A percentile compares a stretch with the other conserved stretches of the same genome.
Conservation (phyloP, 371 early-diverging fungal species). For the Mortierella sp. region DNA sequence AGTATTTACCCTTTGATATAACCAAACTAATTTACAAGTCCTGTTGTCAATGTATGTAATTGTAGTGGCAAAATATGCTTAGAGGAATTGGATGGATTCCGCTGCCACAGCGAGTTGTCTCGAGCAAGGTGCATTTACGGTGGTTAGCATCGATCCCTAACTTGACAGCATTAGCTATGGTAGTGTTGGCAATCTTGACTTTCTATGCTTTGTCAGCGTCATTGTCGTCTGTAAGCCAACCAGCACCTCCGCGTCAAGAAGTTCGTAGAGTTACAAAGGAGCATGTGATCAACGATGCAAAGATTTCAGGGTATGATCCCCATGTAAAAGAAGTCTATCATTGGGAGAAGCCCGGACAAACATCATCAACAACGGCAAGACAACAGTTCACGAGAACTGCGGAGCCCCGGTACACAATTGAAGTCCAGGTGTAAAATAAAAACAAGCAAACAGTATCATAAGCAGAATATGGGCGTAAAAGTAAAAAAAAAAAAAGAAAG, state of each 20-base stretch:
- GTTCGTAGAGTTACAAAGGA: constrained; percentile 1
- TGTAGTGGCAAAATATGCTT: constrained; percentile 26
- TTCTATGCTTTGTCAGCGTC: constrained; percentile 14
- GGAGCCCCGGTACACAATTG: constrained; percentile 42
- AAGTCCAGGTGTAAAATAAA: too few relatives aligned
- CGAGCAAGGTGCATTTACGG: constrained; percentile 37
- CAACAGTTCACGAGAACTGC: constrained; percentile 7
- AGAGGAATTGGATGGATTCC: constrained; percentile 15
- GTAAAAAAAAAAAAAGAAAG: constrained; percentile 1
- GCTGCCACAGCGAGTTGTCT: constrained; percentile 16
- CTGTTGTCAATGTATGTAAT: background rate
- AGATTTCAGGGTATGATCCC: constrained; percentile 28
- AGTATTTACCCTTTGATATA: background rate
- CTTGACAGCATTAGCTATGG: constrained; percentile 23
- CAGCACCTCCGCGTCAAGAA: background rate
- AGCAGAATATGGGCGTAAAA: constrained; percentile 4
- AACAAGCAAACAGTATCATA: too few relatives aligned
- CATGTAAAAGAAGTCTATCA: constrained; percentile 38
- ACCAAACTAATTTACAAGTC: background rate
- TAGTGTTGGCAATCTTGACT: constrained; percentile 25
- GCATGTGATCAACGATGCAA: background rate
- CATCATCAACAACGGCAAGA: constrained; percentile 1
- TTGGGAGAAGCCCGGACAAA: constrained; percentile 43
- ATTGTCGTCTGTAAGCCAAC: constrained; percentile 6
- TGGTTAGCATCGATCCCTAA: constrained; percentile 51